Percentiles rank a stretch among this genome's conserved stretches.
Evolutionary conservation across 108 stramenopile genomes (phyloP).

Genomic region (Mayamaea pseudoterrestris): DNA sequence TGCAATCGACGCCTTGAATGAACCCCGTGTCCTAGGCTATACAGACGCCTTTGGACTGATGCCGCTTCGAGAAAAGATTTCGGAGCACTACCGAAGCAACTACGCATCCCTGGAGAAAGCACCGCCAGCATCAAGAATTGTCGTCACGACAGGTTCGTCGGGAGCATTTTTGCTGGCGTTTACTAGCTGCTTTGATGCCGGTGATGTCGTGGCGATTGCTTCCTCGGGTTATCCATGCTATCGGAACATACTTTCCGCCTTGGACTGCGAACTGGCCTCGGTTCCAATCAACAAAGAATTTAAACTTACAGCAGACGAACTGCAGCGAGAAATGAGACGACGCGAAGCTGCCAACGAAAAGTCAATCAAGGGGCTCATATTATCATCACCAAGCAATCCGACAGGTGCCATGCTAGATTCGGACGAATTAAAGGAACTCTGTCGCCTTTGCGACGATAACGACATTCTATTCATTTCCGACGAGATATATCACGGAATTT

Average conservation of each 20-base stretch:
- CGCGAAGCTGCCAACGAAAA: slow-evolving; percentile 20
- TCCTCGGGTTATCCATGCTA: slow-evolving; percentile 87
- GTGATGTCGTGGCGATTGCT: slow-evolving; percentile 75
- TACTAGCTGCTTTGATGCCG: slow-evolving; percentile 76
- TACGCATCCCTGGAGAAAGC: slow-evolving; percentile 18
- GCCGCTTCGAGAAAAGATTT: slow-evolving; percentile 51
- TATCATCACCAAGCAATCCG: slow-evolving; percentile 77
- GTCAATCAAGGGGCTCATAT: slow-evolving; percentile 66
- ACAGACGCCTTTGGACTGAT: slow-evolving; percentile 84
- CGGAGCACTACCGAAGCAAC: slow-evolving; percentile 46
- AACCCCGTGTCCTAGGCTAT: slow-evolving; percentile 59
- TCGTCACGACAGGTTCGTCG: slow-evolving; percentile 81
- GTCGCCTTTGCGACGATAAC: slow-evolving; percentile 63
- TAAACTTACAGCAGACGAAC: slow-evolving; percentile 72
- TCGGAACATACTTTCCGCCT: slow-evolving; percentile 75
- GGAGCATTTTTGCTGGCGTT: slow-evolving; percentile 84
- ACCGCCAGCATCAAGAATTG: slow-evolving; percentile 32
- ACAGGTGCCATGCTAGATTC: slow-evolving; percentile 81
- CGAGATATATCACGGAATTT: slow-evolving; percentile 93
- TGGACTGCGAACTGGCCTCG: slow-evolving; percentile 55
- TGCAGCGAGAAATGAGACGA: slow-evolving; percentile 35
- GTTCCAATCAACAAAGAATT: slow-evolving; percentile 62
- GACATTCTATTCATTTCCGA: slow-evolving; percentile 81
- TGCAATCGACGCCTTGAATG: slow-evolving; percentile 43
- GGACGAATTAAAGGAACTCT: slow-evolving; percentile 65